phyloP scores from a whole-genome alignment of 306 rosid genomes.

The Aeschynomene evenia region DNA sequence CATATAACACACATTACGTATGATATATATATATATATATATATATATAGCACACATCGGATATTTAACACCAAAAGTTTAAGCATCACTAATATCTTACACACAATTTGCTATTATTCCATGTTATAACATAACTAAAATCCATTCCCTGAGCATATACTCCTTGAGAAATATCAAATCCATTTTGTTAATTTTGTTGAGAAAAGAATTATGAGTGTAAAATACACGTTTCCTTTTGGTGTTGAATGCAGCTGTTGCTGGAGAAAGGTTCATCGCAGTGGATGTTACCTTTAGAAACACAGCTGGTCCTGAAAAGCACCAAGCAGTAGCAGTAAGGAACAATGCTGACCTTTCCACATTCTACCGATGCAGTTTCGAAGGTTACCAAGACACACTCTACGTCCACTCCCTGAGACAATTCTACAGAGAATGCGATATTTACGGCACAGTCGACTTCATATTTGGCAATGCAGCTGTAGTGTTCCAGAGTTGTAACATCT shows the following conservation, averaged over 20 bases:
- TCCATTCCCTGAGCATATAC: neutral
- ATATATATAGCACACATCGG: too few relatives aligned
- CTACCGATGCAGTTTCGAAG: slow-evolving; percentile 81
- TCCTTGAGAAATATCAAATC: neutral
- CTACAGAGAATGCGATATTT: slow-evolving; percentile 69
- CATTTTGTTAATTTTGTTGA: neutral
- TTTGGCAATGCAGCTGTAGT: slow-evolving; percentile 81
- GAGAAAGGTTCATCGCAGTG: slow-evolving; percentile 69
- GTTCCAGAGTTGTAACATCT: slow-evolving; percentile 61
- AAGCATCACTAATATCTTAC: too few relatives aligned
- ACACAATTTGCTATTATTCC: too few relatives aligned
- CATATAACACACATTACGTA: too few relatives aligned
- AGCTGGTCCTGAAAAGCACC: slow-evolving; percentile 77
- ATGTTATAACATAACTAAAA: neutral
- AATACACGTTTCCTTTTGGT: neutral
- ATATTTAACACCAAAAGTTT: too few relatives aligned
- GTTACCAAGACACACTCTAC: slow-evolving; percentile 85
- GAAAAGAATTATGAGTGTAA: too few relatives aligned
- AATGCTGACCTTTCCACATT: slow-evolving; percentile 75
- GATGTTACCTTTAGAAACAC: slow-evolving; percentile 79
- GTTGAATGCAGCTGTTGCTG: slow-evolving; percentile 60
- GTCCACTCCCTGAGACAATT: slow-evolving; percentile 72
- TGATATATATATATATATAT: too few relatives aligned
- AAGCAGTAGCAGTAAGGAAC: slow-evolving; percentile 81
- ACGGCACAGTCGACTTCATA: slow-evolving; percentile 77